Evolutionary conservation across 2,329 filamentous ascomycete genomes (phyloP).

Genomic region (Metarhizium brunneum): DNA sequence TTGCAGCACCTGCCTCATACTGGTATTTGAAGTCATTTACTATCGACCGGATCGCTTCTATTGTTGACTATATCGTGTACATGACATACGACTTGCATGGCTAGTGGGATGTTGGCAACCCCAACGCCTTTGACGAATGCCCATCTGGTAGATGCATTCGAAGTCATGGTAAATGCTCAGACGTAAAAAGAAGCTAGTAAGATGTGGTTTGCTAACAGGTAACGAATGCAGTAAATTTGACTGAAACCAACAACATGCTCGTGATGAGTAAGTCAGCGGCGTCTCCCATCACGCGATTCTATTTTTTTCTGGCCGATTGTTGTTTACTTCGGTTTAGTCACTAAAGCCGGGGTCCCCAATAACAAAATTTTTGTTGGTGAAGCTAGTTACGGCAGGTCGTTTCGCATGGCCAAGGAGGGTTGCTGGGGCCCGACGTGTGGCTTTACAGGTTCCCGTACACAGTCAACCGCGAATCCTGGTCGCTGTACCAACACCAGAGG

Average conservation of each 20-base stretch:
- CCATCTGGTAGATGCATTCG: background rate
- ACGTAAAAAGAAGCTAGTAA: background rate
- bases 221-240: constrained; percentile 4
- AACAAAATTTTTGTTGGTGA: constrained; percentile 18
- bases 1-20: constrained; percentile 21
- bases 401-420: constrained; percentile 15
- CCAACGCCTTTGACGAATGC: constrained; percentile 1
- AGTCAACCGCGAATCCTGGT: constrained; percentile 12
- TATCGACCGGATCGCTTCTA: constrained; percentile 13
- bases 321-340: constrained; percentile 5
- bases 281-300: background rate
- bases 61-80: constrained; percentile 25
- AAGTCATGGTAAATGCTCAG: background rate
- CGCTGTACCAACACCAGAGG: constrained; percentile 17
- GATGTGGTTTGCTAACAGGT: background rate
- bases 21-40: constrained; percentile 25
- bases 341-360: constrained; percentile 16
- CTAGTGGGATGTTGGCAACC: constrained; percentile 16
- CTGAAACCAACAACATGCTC: constrained; percentile 19
- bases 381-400: constrained; percentile 17
- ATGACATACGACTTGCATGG: constrained; percentile 24
- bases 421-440: constrained; percentile 14
- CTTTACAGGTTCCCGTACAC: constrained; percentile 9
- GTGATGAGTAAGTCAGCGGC: constrained; percentile 10
- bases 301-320: background rate